Base-by-base conservation (phyloP, 805 yeast species). In the Peterozyma xylosa region DNA sequence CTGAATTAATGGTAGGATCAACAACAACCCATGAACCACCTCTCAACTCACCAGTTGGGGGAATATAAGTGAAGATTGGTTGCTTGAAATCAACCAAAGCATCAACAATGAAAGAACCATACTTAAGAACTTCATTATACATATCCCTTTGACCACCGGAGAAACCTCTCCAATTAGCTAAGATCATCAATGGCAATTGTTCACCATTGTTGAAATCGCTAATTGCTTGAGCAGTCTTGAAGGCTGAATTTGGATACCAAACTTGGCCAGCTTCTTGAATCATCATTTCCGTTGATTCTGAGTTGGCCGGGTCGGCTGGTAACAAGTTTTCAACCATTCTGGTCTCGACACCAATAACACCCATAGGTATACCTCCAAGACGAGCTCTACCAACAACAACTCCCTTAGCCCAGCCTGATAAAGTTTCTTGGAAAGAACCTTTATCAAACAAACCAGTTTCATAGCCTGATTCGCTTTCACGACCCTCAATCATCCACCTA, bases 11-110 rank as follows among this genome's bases (percentile, higher is more conserved):
- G 41, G 97, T 87, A 51, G 99, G 97, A 67, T 93, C 99, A 62
- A 93, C 96, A 54, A 93, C 99, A 45, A 95, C 99, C 99, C 99
- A 93, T 21, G 99, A 91, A 64, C 99, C 99, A 73, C 99, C 99
- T 78, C 99, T 86, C 54, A 93, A 76, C 68, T 93, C 99, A 64
- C 98, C 99, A 53, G 85, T 80, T 47, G 99, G 99, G 42, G 99
- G 99, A 64, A 93, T 91, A 68, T 93, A 93, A 21, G 93, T 88
- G 70, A 93, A 83, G 53, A 93, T 85, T 48, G 99, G 99, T 67
- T 93, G 99, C 64, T 87, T 87, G 78, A 82, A 93, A 56, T 82
- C 96, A 53, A 88, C 95, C 49, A 93, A 76, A 11, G 99, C 97
- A 63, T 93, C 99, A 51, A 93, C 99, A 67, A 93, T 93, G 66